Percentiles rank a stretch among this genome's conserved stretches.
Conservation (phyloP, 345 rosid species). For the Populus euphratica region DNA sequence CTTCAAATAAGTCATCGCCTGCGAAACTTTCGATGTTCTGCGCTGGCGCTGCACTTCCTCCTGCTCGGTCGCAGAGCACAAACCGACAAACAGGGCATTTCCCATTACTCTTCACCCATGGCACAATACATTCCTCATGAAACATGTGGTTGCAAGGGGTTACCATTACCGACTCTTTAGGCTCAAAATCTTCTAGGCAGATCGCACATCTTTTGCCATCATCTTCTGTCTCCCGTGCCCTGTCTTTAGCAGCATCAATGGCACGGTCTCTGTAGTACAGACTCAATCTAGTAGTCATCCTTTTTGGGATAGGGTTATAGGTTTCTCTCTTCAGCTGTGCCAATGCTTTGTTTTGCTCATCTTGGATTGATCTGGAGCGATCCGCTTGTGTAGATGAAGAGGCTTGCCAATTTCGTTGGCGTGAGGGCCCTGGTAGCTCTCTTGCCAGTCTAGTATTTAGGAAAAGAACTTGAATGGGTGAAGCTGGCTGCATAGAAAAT, state of each 20-base stretch:
- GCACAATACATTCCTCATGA: slow-evolving; percentile 75
- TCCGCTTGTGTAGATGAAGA: slow-evolving; percentile 1
- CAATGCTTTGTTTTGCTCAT: slow-evolving; percentile 34
- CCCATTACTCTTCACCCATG: slow-evolving; percentile 62
- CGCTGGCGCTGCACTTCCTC: slow-evolving; percentile 1
- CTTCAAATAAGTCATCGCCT: slow-evolving; percentile 20
- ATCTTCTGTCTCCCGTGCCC: slow-evolving; percentile 33
- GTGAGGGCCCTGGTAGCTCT: neutral
- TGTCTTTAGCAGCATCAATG: neutral
- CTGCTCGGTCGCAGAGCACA: slow-evolving; percentile 29
- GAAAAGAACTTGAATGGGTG: slow-evolving; percentile 4
- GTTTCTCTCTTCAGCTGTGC: slow-evolving; percentile 52
- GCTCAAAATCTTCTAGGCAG: slow-evolving; percentile 83
- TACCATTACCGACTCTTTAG: slow-evolving; percentile 53
- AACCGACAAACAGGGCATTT: slow-evolving; percentile 77
- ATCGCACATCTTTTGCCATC: slow-evolving; percentile 58
- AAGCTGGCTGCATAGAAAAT: neutral
- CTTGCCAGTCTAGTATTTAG: neutral
- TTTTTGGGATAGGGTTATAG: slow-evolving; percentile 54
- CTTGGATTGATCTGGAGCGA: slow-evolving; percentile 23
- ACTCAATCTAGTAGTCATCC: slow-evolving; percentile 39
- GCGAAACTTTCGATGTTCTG: neutral
- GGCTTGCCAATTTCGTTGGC: slow-evolving; percentile 5
- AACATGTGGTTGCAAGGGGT: slow-evolving; percentile 89
- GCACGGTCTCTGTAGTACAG: slow-evolving; percentile 51